A percentile compares a stretch with the other conserved stretches of the same genome.
Evolutionary conservation across 75 land plant genomes (phyloP).

Genomic region (Pseudotsuga menziesii): DNA sequence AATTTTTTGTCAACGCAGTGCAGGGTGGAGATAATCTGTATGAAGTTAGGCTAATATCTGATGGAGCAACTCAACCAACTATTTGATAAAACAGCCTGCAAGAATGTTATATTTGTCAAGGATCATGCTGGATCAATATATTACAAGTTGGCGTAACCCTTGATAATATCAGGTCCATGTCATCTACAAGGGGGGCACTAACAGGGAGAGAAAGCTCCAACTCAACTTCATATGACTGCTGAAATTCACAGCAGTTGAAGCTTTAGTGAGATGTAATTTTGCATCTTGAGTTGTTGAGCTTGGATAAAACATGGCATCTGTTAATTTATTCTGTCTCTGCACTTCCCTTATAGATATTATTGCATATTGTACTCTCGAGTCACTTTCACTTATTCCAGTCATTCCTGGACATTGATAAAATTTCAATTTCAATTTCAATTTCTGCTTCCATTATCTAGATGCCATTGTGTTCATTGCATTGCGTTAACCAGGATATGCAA

Average conservation of each 20-base stretch:
- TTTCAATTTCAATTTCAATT: background rate
- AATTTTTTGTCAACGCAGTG: conserved; percentile 17
- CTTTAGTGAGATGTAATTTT: background rate
- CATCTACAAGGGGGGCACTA: background rate
- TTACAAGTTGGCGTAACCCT: background rate
- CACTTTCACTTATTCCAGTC: too few relatives aligned
- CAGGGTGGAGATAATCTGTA: conserved; percentile 26
- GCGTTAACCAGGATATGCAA: background rate
- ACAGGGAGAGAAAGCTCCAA: background rate
- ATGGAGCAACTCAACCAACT: conserved; percentile 5
- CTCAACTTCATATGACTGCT: background rate
- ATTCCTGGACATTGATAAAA: too few relatives aligned
- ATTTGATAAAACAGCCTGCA: background rate
- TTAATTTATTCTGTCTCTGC: background rate
- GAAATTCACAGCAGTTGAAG: background rate
- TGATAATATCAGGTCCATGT: background rate
- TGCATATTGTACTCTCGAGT: too few relatives aligned
- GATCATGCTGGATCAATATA: background rate
- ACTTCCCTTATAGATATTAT: too few relatives aligned
- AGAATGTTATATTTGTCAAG: background rate
- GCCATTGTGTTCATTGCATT: background rate
- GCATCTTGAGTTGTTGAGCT: background rate
- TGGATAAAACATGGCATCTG: background rate
- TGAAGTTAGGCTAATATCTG: conserved; percentile 37
- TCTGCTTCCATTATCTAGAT: background rate